phyloP scores from a whole-genome alignment of 495 filamentous ascomycete species.

The Parmelia sp. region DNA sequence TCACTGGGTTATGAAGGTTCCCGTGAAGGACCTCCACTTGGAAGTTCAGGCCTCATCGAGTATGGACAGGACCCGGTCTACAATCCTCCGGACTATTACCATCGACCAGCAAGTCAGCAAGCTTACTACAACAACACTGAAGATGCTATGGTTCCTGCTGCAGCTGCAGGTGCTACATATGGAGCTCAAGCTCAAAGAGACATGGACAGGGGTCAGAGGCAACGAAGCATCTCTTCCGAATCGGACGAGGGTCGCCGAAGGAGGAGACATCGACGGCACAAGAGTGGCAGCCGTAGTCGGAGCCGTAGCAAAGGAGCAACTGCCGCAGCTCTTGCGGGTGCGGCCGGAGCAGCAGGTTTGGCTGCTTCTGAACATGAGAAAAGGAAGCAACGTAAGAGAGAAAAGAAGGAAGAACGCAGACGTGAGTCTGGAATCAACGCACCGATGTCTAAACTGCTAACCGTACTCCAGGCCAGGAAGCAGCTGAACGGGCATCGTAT shows the following conservation, averaged over 20 bases:
- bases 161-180: conserved; percentile 35
- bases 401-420: conserved; percentile 34
- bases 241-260: conserved; percentile 39
- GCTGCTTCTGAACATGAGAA: conserved; percentile 66
- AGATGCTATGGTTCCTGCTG: conserved; percentile 34
- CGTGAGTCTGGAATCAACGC: conserved; percentile 20
- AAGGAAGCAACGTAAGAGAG: conserved; percentile 55
- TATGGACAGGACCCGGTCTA: conserved; percentile 65
- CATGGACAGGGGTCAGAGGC: conserved; percentile 29
- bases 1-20: conserved; percentile 52
- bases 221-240: conserved; percentile 38
- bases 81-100: conserved; percentile 45
- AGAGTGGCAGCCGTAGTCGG: conserved; percentile 52
- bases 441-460: conserved; percentile 18
- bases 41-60: conserved; percentile 67
- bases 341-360: conserved; percentile 68
- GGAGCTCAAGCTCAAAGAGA: conserved; percentile 21
- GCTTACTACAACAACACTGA: conserved; percentile 34
- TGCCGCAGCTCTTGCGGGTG: conserved; percentile 50
- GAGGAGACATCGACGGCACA: conserved; percentile 39
- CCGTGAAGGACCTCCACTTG: conserved; percentile 51
- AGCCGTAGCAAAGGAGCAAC: conserved; percentile 62
- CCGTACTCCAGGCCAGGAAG: conserved; percentile 34
- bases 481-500: conserved; percentile 32
- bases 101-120: conserved; percentile 38